Evolutionary conservation across 441 rosid species (phyloP).

Genomic region (Pelargonium citronellum): DNA sequence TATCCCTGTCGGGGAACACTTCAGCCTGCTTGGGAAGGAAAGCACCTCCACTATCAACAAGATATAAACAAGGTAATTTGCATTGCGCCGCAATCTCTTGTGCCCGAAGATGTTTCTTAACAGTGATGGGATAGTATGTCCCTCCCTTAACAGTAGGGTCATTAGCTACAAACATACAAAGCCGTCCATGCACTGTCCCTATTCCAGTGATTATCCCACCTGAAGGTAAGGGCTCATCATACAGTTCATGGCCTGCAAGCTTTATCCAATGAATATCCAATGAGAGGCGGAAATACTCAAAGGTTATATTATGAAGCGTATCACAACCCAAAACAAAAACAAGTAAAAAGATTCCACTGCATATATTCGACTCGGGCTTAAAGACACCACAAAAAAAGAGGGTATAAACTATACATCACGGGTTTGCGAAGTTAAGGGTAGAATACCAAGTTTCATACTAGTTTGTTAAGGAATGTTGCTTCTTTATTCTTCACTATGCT

Average conservation of each 20-base stretch:
- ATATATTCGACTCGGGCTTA: too few species aligned
- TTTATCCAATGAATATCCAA: conserved; percentile 35
- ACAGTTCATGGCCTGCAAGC: conserved; percentile 96
- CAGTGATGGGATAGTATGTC: conserved; percentile 87
- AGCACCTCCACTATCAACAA: conserved; percentile 97
- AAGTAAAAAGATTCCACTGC: too few species aligned
- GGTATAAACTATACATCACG: too few species aligned
- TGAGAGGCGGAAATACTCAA: conserved; percentile 27
- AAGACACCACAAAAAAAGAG: too few species aligned
- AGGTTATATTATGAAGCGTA: neutral
- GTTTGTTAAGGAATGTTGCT: too few species aligned
- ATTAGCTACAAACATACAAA: conserved; percentile 94
- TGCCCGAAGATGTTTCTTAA: conserved; percentile 94
- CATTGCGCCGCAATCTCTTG: conserved; percentile 91
- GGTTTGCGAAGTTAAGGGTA: too few species aligned
- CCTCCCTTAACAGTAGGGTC: conserved; percentile 99
- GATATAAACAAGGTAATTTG: conserved; percentile 82
- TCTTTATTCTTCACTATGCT: too few species aligned
- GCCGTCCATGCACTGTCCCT: conserved; percentile 88
- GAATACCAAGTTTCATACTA: too few species aligned
- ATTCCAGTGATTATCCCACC: conserved; percentile 87
- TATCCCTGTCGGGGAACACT: conserved; percentile 93
- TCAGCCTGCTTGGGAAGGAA: conserved; percentile 96
- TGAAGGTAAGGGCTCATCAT: conserved; percentile 75
- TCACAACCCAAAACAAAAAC: too few species aligned